Base-by-base conservation (phyloP, 2,329 filamentous ascomycete genomes). In the Fusarium clavum region DNA sequence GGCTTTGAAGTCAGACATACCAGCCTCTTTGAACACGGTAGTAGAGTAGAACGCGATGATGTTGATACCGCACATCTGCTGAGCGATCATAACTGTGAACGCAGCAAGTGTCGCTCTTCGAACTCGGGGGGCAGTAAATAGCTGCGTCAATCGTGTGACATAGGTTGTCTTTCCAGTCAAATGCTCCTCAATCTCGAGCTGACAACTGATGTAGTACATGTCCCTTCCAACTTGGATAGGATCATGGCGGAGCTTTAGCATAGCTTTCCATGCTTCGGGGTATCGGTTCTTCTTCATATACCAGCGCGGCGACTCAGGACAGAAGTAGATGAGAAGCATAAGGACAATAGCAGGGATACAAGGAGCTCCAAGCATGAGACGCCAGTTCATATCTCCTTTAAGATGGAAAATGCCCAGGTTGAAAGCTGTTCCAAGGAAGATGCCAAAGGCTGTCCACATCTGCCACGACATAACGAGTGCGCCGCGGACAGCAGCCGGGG, bases 291-390 rank as follows among this genome's bases (percentile, higher is more conserved):
- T 90, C 76, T 90, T 90, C 77, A 92, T 86, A 57, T 84, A 87
- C 89, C 89, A 92, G 56, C 89, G 84, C 5, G 90, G 89, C 3
- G 87, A 90, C 73, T 91, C 88, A 0, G 89, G 89, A 68, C 88
- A 90, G 69, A 90, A 84, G 69, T 82, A 92, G 27, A 91, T 81
- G 13, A 82, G 79, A 1, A 88, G 18, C 12, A 90, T 76, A 7
- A 92, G 80, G 10, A 89, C 88, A 3, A 92, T 78, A 0, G 89
- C 88, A 2, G 90, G 90, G 38, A 91, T 85, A 52, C 91, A 88
- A 4, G 90, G 88, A 4, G 89, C 90, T 12, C 84, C 89, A 9
- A 92, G 79, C 73, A 90, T 88, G 25, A 91, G 79, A 41, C 90
- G 82, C 90, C 90, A 92, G 8, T 87, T 82, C 40, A 89, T 86